phyloP scores from a whole-genome alignment of 164 flowering plant species.

The Chimonanthus praecox region DNA sequence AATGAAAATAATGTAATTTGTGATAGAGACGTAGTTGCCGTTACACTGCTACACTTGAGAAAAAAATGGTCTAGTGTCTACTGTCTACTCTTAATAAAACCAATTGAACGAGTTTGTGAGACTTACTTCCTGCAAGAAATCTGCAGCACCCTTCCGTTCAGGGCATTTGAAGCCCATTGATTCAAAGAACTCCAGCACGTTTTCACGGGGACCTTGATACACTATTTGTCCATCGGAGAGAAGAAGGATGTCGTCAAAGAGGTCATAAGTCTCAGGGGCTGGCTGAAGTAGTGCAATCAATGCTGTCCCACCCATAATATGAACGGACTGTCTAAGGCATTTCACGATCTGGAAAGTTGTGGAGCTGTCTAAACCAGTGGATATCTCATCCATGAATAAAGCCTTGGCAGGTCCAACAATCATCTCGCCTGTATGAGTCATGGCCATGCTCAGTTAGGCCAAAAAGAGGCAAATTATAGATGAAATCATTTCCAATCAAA shows the following conservation, averaged over 20 bases:
- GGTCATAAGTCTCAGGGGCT: conserved; percentile 80
- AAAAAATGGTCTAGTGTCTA: too few species aligned
- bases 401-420: conserved; percentile 86
- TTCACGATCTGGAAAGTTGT: conserved; percentile 88
- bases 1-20: too few species aligned
- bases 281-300: conserved; percentile 84
- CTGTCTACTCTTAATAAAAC: too few species aligned
- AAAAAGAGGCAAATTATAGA: too few species aligned
- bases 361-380: conserved; percentile 91
- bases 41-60: too few species aligned
- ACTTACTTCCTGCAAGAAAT: conserved; percentile 83
- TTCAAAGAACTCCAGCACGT: conserved; percentile 64
- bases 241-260: conserved; percentile 75
- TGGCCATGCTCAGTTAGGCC: too few species aligned
- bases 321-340: conserved; percentile 74
- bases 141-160: conserved; percentile 80
- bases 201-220: conserved; percentile 79
- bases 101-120: not conserved
- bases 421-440: conserved; percentile 58
- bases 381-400: conserved; percentile 90
- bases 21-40: too few species aligned
- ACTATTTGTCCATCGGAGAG: conserved; percentile 81
- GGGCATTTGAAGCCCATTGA: conserved; percentile 75
- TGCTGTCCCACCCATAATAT: conserved; percentile 57
- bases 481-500: not conserved